Percentiles rank a stretch among this genome's conserved stretches.
phyloP scores from a whole-genome alignment of 2,329 filamentous ascomycete species.

The Beauveria sp. region DNA sequence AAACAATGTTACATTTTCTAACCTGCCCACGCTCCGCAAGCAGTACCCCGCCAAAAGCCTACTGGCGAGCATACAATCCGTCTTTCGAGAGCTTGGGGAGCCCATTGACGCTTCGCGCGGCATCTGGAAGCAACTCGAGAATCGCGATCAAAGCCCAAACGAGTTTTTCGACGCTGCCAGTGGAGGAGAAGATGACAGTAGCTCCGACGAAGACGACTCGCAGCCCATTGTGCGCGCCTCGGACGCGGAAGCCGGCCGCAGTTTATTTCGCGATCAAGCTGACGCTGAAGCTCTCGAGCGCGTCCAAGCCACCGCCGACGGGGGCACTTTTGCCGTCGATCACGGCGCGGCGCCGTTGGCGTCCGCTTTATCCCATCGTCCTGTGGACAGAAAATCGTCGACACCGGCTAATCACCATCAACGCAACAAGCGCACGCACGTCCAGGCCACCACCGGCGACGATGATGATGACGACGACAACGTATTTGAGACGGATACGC shows the following conservation, averaged over 20 bases:
- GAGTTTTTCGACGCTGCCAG: conserved; percentile 12
- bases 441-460: background rate
- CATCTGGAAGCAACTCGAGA: background rate
- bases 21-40: background rate
- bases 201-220: conserved; percentile 18
- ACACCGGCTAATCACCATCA: background rate
- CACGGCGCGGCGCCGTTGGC: background rate
- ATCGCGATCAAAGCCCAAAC: background rate
- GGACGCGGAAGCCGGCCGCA: background rate
- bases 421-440: background rate
- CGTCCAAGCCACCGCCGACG: background rate
- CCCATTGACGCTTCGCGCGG: background rate
- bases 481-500: conserved; percentile 23
- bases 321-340: background rate
- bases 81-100: background rate
- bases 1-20: background rate
- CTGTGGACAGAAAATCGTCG: too few species aligned
- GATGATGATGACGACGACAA: conserved; percentile 17
- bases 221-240: background rate
- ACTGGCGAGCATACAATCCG: background rate
- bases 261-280: background rate
- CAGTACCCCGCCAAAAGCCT: background rate
- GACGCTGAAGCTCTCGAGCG: background rate
- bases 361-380: background rate
- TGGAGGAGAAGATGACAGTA: conserved; percentile 5